Evolutionary conservation across 2,329 filamentous ascomycete genomes (phyloP).

Genomic region (Curvularia hawaiiensis): DNA sequence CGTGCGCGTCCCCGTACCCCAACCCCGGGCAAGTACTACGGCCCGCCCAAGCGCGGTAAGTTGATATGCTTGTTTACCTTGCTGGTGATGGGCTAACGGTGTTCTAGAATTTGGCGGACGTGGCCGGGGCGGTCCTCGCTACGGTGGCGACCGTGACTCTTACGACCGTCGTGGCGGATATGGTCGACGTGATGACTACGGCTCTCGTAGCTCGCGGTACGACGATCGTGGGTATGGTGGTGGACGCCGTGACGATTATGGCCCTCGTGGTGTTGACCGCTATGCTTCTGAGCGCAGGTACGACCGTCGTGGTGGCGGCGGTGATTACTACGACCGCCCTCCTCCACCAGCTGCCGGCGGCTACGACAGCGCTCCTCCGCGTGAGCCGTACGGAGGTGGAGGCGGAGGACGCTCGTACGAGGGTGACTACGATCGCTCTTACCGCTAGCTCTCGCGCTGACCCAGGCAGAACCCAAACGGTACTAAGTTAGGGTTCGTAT

Average conservation of each 20-base stretch:
- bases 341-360: constrained; percentile 48
- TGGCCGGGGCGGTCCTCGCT: constrained; percentile 56
- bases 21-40: constrained; percentile 98
- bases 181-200: constrained; percentile 55
- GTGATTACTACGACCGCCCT: constrained; percentile 61
- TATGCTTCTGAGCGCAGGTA: constrained; percentile 67
- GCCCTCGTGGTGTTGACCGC: constrained; percentile 52
- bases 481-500: constrained; percentile 40
- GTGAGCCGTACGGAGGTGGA: constrained; percentile 45
- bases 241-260: constrained; percentile 55
- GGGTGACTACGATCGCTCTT: constrained; percentile 54
- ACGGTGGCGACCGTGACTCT: constrained; percentile 54
- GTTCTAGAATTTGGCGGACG: constrained; percentile 50
- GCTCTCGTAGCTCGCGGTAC: constrained; percentile 47
- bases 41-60: constrained; percentile 95
- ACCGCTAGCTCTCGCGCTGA: constrained; percentile 42
- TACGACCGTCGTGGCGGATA: constrained; percentile 55
- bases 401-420: constrained; percentile 48
- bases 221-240: constrained; percentile 59
- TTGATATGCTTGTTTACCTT: constrained; percentile 1
- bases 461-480: constrained; percentile 44
- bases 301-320: constrained; percentile 55
- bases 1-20: constrained; percentile 93
- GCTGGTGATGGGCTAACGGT: constrained; percentile 18
- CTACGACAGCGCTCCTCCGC: constrained; percentile 46